Percentiles rank a stretch among this genome's conserved stretches.
Conservation (phyloP, 495 filamentous ascomycete species). For the Neurospora sp. region DNA sequence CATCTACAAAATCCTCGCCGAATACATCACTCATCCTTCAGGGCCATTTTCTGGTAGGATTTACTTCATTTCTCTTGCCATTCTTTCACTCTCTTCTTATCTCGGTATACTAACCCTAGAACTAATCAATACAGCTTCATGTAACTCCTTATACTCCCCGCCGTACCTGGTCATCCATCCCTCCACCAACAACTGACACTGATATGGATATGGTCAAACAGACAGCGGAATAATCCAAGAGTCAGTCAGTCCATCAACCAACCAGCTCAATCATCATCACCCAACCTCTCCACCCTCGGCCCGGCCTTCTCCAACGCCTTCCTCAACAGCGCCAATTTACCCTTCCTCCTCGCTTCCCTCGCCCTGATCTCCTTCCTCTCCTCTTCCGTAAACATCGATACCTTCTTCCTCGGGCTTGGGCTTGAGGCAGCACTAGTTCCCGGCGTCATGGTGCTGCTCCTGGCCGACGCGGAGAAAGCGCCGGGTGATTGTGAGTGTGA, state of each 20-base stretch:
- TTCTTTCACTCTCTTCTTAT: neutral
- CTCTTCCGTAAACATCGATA: conserved; percentile 38
- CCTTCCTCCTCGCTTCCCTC: conserved; percentile 15
- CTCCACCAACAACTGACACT: neutral
- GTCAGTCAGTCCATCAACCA: neutral
- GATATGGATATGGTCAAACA: neutral
- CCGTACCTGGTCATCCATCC: too few species aligned
- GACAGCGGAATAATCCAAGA: neutral
- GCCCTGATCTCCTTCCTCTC: conserved; percentile 39
- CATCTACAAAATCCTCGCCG: neutral
- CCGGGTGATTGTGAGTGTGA: conserved; percentile 2
- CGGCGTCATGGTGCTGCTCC: neutral
- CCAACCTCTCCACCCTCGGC: conserved; percentile 23
- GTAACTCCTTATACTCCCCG: neutral
- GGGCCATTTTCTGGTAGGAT: neutral
- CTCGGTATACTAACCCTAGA: neutral
- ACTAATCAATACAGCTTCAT: neutral
- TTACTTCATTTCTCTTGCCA: neutral
- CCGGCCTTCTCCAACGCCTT: conserved; percentile 27
- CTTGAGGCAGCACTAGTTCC: conserved; percentile 5
- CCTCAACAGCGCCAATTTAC: conserved; percentile 19
- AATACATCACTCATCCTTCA: neutral
- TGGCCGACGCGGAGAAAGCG: neutral
- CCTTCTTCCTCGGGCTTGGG: conserved; percentile 40
- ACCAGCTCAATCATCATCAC: conserved; percentile 6